A percentile compares a stretch with the other conserved stretches of the same genome.
These are phyloP conservation scores for Globisporangium orthogonon DNA, from an alignment of 352 stramenopile species.

Conservation along the genomic window DNA sequence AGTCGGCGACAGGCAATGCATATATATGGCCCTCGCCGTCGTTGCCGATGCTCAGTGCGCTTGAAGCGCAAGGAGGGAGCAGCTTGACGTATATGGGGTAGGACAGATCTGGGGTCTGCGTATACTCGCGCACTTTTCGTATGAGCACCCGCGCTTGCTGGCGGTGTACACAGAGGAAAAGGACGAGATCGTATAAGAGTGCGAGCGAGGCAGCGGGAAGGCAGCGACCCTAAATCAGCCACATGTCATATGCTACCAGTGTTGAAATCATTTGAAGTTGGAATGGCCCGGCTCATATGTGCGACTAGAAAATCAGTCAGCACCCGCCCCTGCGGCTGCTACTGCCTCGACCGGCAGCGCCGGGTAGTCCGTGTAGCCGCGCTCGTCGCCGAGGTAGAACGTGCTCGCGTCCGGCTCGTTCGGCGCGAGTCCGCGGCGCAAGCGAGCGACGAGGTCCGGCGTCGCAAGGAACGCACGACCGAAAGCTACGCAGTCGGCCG, in stretches of 20 bases:
- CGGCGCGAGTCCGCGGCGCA: constrained; percentile 19
- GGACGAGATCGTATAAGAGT: too few relatives aligned
- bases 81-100: not conserved
- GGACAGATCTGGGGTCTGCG: not conserved
- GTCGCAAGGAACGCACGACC: constrained; percentile 44
- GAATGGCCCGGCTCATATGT: too few relatives aligned
- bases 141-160: not conserved
- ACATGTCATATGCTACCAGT: too few relatives aligned
- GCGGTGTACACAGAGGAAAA: too few relatives aligned
- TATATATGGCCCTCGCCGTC: not conserved
- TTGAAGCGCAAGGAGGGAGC: not conserved
- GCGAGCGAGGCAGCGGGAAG: too few relatives aligned
- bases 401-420: constrained; percentile 20
- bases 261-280: not conserved
- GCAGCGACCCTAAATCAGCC: too few relatives aligned
- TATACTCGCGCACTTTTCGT: not conserved
- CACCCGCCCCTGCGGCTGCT: not conserved
- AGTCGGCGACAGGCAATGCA: not conserved
- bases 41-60: not conserved
- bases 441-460: constrained; percentile 29
- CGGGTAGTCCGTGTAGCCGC: constrained; percentile 22
- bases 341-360: not conserved
- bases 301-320: too few relatives aligned
- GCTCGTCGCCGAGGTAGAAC: constrained; percentile 21
- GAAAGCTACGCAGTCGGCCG: constrained; percentile 30